Evolutionary conservation across 495 filamentous ascomycete species (phyloP), one percentile per base, ranked within the genome.

Genomic region (Bacidia gigantensis): DNA sequence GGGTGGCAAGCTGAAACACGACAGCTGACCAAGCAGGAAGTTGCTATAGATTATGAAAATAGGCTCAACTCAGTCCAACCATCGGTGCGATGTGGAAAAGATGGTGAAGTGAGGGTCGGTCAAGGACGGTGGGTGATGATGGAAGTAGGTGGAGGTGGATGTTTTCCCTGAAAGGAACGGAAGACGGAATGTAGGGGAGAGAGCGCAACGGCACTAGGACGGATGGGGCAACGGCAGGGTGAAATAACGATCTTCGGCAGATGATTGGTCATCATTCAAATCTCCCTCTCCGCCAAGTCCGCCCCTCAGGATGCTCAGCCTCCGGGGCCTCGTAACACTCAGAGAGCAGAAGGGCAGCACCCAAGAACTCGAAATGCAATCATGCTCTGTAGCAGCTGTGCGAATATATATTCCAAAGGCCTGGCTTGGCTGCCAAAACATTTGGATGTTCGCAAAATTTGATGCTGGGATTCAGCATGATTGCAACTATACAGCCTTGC

Each of bases 61-160:
- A 3, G 10, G 1, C 47, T 38, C 47, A 38, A 38, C 25, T 50
- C 25, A 50, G 9, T 29, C 22, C 20, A 3, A 17, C 25, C 47
- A 50, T 50, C n/a, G 26, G 38, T 50, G 47, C 26, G 47, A 39
- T 50, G 41, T 44, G 41, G 9, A 22, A 44, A 44, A 22, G 20
- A 22, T 44, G 5, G 12, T 44, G 41, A 18, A 9, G 5, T n/a
- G 41, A 44, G 5, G 20, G 41, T 9, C 5, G 20, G 41, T 5
- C 9, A 22, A 44, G 12, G 41, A 35, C 14, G 41, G 41, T 44
- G 41, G n/a, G 41, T 44, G 41, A 44, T 44, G 47, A 38, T 50
- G 26, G 47, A 14, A n/a, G 18, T 50, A 23, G 47, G 18, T 50
- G 47, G 9, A 0, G 47, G 47, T 35, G 14, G 41, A 44, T 44